Evolutionary conservation across 305 asterid species (phyloP).

Genomic region (Petunia hybrid): DNA sequence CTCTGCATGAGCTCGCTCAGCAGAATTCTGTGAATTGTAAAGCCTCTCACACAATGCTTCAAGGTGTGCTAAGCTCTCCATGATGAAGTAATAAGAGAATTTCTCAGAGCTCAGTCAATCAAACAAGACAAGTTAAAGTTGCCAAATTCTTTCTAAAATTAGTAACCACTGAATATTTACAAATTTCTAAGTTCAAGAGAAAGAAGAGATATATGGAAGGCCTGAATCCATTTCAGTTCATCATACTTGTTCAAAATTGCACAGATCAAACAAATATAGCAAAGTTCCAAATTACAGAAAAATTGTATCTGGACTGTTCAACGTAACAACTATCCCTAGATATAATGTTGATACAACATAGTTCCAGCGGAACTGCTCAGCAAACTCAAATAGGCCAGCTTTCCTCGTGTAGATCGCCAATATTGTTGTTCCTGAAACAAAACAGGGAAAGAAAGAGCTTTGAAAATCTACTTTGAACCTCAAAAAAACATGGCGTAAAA

Average conservation of each 20-base stretch:
- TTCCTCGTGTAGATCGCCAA: constrained; percentile 25
- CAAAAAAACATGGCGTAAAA: not conserved
- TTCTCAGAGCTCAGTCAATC: constrained; percentile 31
- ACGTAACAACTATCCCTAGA: constrained; percentile 21
- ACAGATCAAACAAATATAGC: constrained; percentile 23
- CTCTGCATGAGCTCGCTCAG: constrained; percentile 97
- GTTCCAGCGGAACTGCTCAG: constrained; percentile 26
- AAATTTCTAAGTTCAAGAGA: constrained; percentile 25
- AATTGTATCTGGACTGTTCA: not conserved
- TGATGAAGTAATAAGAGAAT: constrained; percentile 49
- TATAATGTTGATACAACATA: not conserved
- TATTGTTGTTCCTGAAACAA: constrained; percentile 26
- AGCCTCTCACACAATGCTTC: constrained; percentile 98
- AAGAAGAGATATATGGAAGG: constrained; percentile 24
- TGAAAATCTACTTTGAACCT: constrained; percentile 11
- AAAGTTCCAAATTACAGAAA: constrained; percentile 29
- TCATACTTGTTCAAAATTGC: constrained; percentile 20
- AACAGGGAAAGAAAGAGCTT: not conserved
- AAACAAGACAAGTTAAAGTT: constrained; percentile 29
- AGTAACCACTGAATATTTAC: not conserved
- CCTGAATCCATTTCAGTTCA: constrained; percentile 30
- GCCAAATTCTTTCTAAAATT: constrained; percentile 15
- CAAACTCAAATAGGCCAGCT: constrained; percentile 12
- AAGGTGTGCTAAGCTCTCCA: constrained; percentile 99
- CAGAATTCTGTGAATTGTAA: constrained; percentile 94